Percentiles rank a stretch among this genome's conserved stretches.
phyloP scores from a whole-genome alignment of 192 early-diverging fungal genomes.

The Oehlia diaphana region DNA sequence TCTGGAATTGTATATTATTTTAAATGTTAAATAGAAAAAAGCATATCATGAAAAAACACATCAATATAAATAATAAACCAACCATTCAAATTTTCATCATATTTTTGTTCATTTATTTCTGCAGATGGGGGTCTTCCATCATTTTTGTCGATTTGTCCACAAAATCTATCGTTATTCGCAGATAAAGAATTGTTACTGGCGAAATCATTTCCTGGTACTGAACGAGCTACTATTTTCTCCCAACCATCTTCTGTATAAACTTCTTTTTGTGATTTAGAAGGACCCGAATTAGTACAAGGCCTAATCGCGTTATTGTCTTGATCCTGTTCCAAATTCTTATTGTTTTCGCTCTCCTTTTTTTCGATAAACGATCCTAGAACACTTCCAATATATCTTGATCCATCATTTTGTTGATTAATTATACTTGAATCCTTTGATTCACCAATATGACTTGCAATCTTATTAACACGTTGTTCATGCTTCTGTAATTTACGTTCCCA shows the following conservation, averaged over 20 bases:
- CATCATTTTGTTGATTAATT: neutral
- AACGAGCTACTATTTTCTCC: neutral
- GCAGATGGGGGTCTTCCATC: neutral
- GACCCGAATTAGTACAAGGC: neutral
- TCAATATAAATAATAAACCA: neutral
- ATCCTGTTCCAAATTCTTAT: too few relatives aligned
- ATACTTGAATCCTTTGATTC: neutral
- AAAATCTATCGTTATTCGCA: neutral
- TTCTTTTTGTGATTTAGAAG: neutral
- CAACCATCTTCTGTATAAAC: neutral
- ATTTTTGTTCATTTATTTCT: neutral
- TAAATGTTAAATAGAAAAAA: neutral
- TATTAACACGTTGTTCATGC: neutral
- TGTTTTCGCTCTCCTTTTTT: neutral
- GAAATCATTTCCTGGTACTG: neutral
- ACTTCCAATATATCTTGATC: neutral
- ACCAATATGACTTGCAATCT: neutral
- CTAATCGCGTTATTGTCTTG: neutral
- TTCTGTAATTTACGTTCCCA: neutral
- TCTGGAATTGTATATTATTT: neutral
- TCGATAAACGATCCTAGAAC: neutral
- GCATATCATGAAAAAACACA: too few relatives aligned
- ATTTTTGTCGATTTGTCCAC: neutral
- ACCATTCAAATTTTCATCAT: neutral
- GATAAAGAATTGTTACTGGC: too few relatives aligned